Percentiles rank a stretch among this genome's conserved stretches.
phyloP scores from a whole-genome alignment of 2,329 filamentous ascomycete species.

The Thyridium curvatum region DNA sequence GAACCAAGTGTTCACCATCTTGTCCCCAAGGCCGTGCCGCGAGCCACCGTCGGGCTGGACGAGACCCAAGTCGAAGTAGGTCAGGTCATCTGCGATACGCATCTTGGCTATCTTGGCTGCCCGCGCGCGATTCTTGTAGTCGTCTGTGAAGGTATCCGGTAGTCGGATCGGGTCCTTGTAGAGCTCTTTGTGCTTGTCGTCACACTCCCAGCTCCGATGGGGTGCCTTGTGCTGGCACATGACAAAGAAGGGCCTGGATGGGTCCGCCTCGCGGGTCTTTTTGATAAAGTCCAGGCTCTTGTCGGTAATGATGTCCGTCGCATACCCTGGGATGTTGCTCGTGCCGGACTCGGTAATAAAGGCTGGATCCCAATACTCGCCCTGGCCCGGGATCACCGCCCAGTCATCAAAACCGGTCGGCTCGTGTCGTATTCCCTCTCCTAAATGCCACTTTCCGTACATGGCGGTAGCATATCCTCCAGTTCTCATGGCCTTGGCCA shows the following conservation, averaged over 20 bases:
- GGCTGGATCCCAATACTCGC: conserved; percentile 43
- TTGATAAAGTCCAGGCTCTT: conserved; percentile 36
- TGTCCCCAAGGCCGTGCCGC: conserved; percentile 21
- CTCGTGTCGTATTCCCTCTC: conserved; percentile 36
- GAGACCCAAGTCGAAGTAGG: conserved; percentile 43
- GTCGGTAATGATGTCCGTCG: conserved; percentile 45
- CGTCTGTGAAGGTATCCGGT: conserved; percentile 45
- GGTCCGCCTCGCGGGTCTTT: conserved; percentile 12
- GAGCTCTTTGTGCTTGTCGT: conserved; percentile 39
- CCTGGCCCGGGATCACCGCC: conserved; percentile 44
- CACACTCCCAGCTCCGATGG: conserved; percentile 44
- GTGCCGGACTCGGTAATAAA: conserved; percentile 35
- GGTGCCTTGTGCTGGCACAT: conserved; percentile 54
- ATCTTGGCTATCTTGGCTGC: conserved; percentile 44
- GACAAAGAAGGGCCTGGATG: conserved; percentile 40
- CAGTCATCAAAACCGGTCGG: conserved; percentile 46
- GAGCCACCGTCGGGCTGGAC: conserved; percentile 42
- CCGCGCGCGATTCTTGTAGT: conserved; percentile 46
- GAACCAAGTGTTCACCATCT: conserved; percentile 12
- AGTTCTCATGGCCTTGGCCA: conserved; percentile 40
- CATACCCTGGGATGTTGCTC: conserved; percentile 31
- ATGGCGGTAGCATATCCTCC: conserved; percentile 44
- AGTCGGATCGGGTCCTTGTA: conserved; percentile 39
- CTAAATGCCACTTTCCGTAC: conserved; percentile 44
- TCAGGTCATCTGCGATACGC: conserved; percentile 43